phyloP scores from a whole-genome alignment of 495 filamentous ascomycete species.

The Copromyces sp. region DNA sequence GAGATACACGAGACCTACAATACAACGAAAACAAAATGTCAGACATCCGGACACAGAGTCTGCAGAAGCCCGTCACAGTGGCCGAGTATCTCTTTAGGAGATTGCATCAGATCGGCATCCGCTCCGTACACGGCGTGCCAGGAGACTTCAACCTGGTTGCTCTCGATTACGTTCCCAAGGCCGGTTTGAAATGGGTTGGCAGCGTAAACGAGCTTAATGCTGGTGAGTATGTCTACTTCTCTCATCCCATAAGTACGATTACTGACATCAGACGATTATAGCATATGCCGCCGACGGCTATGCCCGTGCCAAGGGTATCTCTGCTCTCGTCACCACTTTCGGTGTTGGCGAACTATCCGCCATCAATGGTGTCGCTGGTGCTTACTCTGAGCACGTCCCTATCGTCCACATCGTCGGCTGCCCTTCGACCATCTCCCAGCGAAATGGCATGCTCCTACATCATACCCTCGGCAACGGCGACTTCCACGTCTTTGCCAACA shows the following conservation, averaged over 20 bases:
- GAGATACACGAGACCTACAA: background rate
- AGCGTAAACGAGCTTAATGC: slow-evolving; percentile 77
- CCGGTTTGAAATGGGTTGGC: slow-evolving; percentile 63
- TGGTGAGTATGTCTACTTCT: slow-evolving; percentile 28
- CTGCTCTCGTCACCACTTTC: slow-evolving; percentile 68
- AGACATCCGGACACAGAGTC: slow-evolving; percentile 26
- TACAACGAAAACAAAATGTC: slow-evolving; percentile 12
- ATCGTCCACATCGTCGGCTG: slow-evolving; percentile 76
- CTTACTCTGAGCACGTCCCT: slow-evolving; percentile 65
- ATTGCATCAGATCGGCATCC: slow-evolving; percentile 57
- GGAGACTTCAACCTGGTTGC: slow-evolving; percentile 68
- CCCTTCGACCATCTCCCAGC: slow-evolving; percentile 50
- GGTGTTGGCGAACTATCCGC: slow-evolving; percentile 73
- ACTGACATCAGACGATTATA: slow-evolving; percentile 8
- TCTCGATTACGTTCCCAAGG: slow-evolving; percentile 54
- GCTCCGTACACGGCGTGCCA: slow-evolving; percentile 59
- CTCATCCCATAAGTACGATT: background rate
- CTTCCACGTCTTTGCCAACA: slow-evolving; percentile 74
- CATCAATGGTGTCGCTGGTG: slow-evolving; percentile 60
- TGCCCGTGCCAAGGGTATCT: slow-evolving; percentile 60
- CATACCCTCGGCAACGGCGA: slow-evolving; percentile 91
- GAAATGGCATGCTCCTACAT: slow-evolving; percentile 63
- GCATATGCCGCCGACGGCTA: slow-evolving; percentile 77
- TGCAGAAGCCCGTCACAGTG: slow-evolving; percentile 37
- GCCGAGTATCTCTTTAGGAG: slow-evolving; percentile 60